Conservation (phyloP, 2,329 filamentous ascomycete genomes). For the Fusarium sp. region DNA sequence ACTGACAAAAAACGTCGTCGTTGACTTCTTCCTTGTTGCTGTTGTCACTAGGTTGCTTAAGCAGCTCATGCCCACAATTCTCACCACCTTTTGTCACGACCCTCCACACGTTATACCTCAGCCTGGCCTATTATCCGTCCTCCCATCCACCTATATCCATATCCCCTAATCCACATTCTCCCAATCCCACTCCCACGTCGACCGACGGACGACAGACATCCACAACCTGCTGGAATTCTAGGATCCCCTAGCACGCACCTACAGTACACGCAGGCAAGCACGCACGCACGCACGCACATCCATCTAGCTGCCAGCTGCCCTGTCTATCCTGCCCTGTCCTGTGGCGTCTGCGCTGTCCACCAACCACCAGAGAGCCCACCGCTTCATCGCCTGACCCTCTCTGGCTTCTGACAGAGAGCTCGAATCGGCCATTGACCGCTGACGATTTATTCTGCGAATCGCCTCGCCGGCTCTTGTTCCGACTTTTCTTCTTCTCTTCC, state of each 20-base stretch:
- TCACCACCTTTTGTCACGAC: slow-evolving; percentile 6
- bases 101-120: slow-evolving; percentile 10
- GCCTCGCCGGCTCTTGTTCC: slow-evolving; percentile 30
- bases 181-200: slow-evolving; percentile 10
- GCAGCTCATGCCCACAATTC: background rate
- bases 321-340: slow-evolving; percentile 20
- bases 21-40: background rate
- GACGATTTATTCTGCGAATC: slow-evolving; percentile 41
- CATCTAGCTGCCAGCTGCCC: background rate
- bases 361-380: slow-evolving; percentile 33
- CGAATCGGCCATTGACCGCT: slow-evolving; percentile 36
- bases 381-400: slow-evolving; percentile 39
- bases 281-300: background rate
- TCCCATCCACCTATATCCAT: slow-evolving; percentile 6
- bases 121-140: slow-evolving; percentile 8
- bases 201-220: background rate
- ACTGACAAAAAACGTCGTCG: background rate
- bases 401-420: slow-evolving; percentile 20
- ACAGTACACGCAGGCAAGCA: background rate
- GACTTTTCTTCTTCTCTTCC: slow-evolving; percentile 4
- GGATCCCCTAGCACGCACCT: background rate
- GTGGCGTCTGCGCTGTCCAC: slow-evolving; percentile 28
- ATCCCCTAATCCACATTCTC: slow-evolving; percentile 26
- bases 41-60: background rate
- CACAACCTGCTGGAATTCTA: slow-evolving; percentile 16